Evolutionary conservation across 75 land plant species (phyloP), one percentile per base, ranked within the genome.

Genomic region (Adiantum capillusveneris): DNA sequence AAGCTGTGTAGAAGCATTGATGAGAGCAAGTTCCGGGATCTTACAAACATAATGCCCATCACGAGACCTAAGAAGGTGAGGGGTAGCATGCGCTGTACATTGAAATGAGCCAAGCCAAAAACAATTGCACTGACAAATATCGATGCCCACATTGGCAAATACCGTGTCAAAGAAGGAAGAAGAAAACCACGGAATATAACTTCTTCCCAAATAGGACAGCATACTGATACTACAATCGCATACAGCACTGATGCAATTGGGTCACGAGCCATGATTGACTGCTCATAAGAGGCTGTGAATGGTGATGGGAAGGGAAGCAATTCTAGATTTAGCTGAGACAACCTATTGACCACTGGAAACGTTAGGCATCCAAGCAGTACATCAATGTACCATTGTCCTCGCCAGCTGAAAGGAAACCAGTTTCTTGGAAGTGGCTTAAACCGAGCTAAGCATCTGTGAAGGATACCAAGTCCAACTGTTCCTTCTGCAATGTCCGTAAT

Each of bases 171-270:
- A 16, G 96, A 89, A 13, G 95, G 98, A 19, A 93, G 75, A 21
- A 93, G 82, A 56, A 93, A 93, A 13, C 98, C 98, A 18, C 98
- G 75, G 57, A 93, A 93, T 1, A 93, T 73, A n/a, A 93, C 88
- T 70, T 93, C 98, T 75, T 93, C 98, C 98, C 98, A 93, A 0
- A 88, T 60, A 5, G 98, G 96, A 7, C 90, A 96, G 64, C 98
- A 93, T 1, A 93, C 83, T 16, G 87, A 74, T 21, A 93, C 90
- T 13, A 93, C 90, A 0, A 77, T 48, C 7, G 81, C 90, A 68
- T 89, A 93, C 7, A 88, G 45, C 27, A 81, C 82, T 70, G 87
- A 85, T 0, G 98, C 98, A 28, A 93, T 74, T 12, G 96, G 96
- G 60, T 93, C 98, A 25, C 84, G 76, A 5, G 98, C 86, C 67